A percentile compares a stretch with the other conserved stretches of the same genome.
Conservation (phyloP, 352 stramenopile genomes). For the Phytophthora lateralis region DNA sequence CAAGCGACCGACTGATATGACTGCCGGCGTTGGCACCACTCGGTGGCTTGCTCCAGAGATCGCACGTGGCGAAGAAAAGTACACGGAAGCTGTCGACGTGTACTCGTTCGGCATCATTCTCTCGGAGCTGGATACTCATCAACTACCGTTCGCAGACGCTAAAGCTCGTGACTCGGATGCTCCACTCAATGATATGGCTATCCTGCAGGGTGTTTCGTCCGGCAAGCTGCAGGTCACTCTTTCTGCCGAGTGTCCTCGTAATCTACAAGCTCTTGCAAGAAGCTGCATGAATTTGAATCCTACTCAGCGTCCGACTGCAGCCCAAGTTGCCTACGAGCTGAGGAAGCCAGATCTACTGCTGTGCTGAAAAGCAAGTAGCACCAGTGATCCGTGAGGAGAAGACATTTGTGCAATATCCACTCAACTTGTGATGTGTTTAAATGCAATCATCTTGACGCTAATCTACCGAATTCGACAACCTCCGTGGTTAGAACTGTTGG, state of each 20-base stretch:
- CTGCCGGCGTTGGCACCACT: constrained; percentile 59
- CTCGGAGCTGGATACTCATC: constrained; percentile 71
- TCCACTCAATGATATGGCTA: constrained; percentile 61
- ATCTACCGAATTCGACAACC: constrained; percentile 9
- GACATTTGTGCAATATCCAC: background rate
- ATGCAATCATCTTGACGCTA: no score
- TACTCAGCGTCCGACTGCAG: constrained; percentile 51
- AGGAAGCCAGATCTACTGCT: constrained; percentile 56
- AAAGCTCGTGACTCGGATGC: constrained; percentile 30
- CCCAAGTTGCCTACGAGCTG: constrained; percentile 67
- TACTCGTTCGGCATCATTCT: constrained; percentile 77
- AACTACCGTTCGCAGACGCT: constrained; percentile 63
- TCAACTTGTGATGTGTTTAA: constrained; percentile 3
- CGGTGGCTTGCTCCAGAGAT: constrained; percentile 73
- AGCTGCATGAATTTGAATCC: constrained; percentile 62
- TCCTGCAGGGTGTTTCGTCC: constrained; percentile 59
- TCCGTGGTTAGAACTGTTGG: background rate
- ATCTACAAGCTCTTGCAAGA: constrained; percentile 52
- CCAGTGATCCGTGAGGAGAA: background rate
- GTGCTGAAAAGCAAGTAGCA: constrained; percentile 6
- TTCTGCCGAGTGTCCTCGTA: constrained; percentile 45
- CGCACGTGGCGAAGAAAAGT: constrained; percentile 57
- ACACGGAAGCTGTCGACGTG: constrained; percentile 70
- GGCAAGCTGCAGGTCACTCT: constrained; percentile 48
- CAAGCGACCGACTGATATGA: constrained; percentile 67